Base-by-base conservation (phyloP, 257 asterid genomes). In the Rubia yunnanensis region DNA sequence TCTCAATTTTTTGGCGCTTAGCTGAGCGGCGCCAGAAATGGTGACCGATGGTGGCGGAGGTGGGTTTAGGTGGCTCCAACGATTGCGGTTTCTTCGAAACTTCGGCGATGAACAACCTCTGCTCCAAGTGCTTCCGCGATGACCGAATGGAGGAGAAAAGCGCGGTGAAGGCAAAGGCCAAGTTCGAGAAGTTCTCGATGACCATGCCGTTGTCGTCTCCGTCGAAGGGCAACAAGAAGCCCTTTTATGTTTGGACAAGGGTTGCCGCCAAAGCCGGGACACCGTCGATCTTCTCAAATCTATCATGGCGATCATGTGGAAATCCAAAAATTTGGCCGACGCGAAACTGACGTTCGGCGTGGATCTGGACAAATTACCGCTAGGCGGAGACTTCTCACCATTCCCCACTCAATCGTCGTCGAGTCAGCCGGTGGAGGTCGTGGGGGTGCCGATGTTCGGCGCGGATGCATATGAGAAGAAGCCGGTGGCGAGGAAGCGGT, bases 71-170 rank as follows among this genome's bases (percentile, higher is more conserved):
- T n/a, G n/a, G 90, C 63, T 46, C 70, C 10, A 69, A 70, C 26
- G 81, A 83, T 27, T 84, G 90, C 62, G 85, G 90, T 4, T 82
- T 82, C 63, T 84, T 73, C 50, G 87, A 85, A 28, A 49, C 85
- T 69, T 71, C 81, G 23, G 87, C 78, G 41, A 84, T 72, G 34
- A 70, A 58, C 73, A 76, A 80, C 2, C 73, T 80, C 27, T 80
- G 85, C 46, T 77, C 88, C 1, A 80, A 75, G 82, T 82, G 85
- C n/a, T 75, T 55, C 77, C 59, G 78, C 0, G 83, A 80, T 49
- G 20, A 66, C 48, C 75, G 72, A 34, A 27, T 73, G 66, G 64
- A 77, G 18, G 80, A 79, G 53, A 80, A 79, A 26, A 80, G 66
- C 20, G 68, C 63, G 5, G 72, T 76, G 9, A 22, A 68, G 3